Percentiles rank a stretch among this genome's conserved stretches.
These are phyloP conservation scores for Lodderomyces pseudojiufengensis DNA, from an alignment of 1,139 yeast species.

Conservation along the genomic window DNA sequence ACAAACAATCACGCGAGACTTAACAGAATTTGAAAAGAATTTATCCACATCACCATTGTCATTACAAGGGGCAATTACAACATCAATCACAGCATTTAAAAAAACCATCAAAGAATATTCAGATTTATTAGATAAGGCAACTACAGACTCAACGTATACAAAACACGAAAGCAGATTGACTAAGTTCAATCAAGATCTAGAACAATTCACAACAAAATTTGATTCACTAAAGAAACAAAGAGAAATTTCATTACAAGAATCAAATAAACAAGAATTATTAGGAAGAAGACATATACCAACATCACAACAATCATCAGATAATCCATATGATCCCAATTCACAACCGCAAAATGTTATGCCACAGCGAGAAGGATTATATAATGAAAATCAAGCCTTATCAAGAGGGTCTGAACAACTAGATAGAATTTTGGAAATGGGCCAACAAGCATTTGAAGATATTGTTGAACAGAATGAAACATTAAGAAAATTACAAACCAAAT, in stretches of 20 bases:
- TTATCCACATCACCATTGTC: conserved; percentile 70
- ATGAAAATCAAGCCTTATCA: conserved; percentile 62
- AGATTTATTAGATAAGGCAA: conserved; percentile 59
- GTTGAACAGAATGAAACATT: conserved; percentile 80
- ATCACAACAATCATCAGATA: conserved; percentile 38
- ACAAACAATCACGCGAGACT: conserved; percentile 64
- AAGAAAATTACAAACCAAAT: conserved; percentile 56
- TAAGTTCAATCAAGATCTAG: conserved; percentile 58
- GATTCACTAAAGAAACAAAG: conserved; percentile 60
- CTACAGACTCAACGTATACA: conserved; percentile 50
- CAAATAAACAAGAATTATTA: conserved; percentile 56
- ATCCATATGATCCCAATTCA: conserved; percentile 49
- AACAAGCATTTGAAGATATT: conserved; percentile 78
- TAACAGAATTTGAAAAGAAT: conserved; percentile 62
- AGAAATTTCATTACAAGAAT: conserved; percentile 54
- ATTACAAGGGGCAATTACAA: conserved; percentile 77
- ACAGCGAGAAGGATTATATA: conserved; percentile 62
- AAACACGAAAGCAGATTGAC: conserved; percentile 64
- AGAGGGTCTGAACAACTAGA: conserved; percentile 82
- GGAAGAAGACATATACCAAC: conserved; percentile 43
- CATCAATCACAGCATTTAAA: conserved; percentile 70
- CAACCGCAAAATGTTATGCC: conserved; percentile 26
- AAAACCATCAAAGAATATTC: conserved; percentile 78
- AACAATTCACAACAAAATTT: conserved; percentile 55
- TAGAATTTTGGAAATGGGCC: conserved; percentile 86